These are phyloP conservation scores for Collybia mongolica DNA, from an alignment of 768 basidiomycete genomes.

Conservation along the genomic window DNA sequence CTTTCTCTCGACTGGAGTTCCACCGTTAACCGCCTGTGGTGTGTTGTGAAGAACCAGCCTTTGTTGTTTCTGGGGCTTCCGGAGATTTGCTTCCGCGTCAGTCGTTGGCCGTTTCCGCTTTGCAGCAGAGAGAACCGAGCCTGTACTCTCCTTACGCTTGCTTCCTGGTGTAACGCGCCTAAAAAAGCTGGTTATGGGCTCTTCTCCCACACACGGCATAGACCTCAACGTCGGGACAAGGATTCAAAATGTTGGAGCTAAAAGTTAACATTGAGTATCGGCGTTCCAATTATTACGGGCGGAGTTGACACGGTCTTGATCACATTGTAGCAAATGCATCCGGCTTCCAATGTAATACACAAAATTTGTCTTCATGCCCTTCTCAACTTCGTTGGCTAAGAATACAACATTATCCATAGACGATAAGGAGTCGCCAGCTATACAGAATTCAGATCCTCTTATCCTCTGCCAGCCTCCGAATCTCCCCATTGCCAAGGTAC, in stretches of 20 bases:
- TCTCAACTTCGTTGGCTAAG: no score
- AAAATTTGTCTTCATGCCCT: background rate
- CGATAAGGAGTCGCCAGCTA: no score
- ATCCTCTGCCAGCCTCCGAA: no score
- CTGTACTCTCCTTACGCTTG: constrained; percentile 4
- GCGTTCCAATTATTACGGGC: constrained; percentile 6
- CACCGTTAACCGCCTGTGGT: background rate
- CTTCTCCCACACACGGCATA: constrained; percentile 18
- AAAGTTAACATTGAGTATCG: no score
- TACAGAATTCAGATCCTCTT: no score
- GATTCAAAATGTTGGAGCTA: constrained; percentile 2
- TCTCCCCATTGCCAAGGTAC: no score
- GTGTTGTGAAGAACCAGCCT: constrained; percentile 5
- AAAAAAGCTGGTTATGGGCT: constrained; percentile 23
- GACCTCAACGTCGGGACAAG: background rate
- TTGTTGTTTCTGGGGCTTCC: constrained; percentile 11
- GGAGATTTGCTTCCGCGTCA: constrained; percentile 5
- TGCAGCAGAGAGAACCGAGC: background rate
- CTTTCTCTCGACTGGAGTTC: background rate
- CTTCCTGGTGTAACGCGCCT: constrained; percentile 10
- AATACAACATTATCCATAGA: no score
- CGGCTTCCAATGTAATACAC: background rate
- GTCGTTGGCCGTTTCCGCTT: constrained; percentile 16
- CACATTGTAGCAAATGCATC: background rate
- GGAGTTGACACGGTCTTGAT: constrained; percentile 16